Evolutionary conservation across 1,284 basidiomycete genomes (phyloP), one percentile per base, ranked within the genome.

Genomic region (Lentinula novae-zelandiae): DNA sequence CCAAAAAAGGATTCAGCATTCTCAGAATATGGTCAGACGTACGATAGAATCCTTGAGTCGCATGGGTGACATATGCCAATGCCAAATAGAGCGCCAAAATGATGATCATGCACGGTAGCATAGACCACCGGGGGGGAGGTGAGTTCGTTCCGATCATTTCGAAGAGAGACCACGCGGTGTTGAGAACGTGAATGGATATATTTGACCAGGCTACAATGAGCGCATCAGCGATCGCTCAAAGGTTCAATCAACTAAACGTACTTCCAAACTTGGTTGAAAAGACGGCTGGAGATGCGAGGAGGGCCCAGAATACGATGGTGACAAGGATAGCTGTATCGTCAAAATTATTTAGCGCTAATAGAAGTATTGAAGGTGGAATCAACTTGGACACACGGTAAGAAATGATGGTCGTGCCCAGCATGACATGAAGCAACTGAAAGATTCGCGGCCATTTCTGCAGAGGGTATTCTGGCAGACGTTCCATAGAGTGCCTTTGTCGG

Each of bases 21-120:
- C 2, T 44, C 40, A 38, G 33, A 56, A 57, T 44, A 36, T 44
- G 8, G 31, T 8, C 7, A 49, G 42, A 80, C 84, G 61, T 64
- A 89, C 87, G 72, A 68, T 89, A 90, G 67, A 86, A 81, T 0
- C 81, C 80, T 67, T 87, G 83, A 0, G 81, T 81, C 0, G 74
- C 80, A 56, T 78, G 65, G 0, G 85, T 87, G 58, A 90, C 77
- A 67, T 89, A 90, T 12, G 86, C 87, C 1, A 91, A 74, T 13
- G 79, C 87, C 31, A 90, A 71, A 67, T 91, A 91, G 12, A 73
- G 68, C 0, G 66, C 83, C 22, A 91, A 76, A 36, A 86, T 62
- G 17, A 85, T 7, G 27, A 87, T 58, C 46, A 80, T 71, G 51
- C 78, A 69, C 2, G 77, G 70, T 3, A 87, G 70, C 58, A 81